phyloP scores from a whole-genome alignment of 805 yeast genomes.

The Schwanniomyces yamadae region DNA sequence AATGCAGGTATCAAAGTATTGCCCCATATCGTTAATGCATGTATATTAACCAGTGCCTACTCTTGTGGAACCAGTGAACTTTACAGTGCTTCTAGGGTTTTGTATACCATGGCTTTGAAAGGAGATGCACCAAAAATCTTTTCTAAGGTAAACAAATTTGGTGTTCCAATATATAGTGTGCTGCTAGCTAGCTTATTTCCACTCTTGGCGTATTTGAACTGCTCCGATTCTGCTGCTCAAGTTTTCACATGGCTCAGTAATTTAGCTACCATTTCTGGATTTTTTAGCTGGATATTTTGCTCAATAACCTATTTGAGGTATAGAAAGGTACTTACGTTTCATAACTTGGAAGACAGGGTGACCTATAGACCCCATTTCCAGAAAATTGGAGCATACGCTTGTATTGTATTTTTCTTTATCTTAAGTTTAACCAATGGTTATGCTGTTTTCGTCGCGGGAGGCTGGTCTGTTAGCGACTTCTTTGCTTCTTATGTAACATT shows the following conservation, averaged over 20 bases:
- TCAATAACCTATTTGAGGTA: constrained; percentile 60
- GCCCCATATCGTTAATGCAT: constrained; percentile 71
- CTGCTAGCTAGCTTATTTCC: constrained; percentile 13
- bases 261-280: constrained; percentile 67
- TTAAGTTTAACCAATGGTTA: constrained; percentile 65
- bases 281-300: constrained; percentile 59
- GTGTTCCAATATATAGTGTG: constrained; percentile 24
- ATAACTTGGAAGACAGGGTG: constrained; percentile 47
- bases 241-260: constrained; percentile 75
- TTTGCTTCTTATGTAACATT: constrained; percentile 71
- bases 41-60: constrained; percentile 71
- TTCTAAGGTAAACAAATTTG: constrained; percentile 11
- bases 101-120: constrained; percentile 20
- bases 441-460: constrained; percentile 63
- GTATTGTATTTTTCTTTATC: constrained; percentile 43
- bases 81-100: constrained; percentile 27
- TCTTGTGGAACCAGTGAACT: constrained; percentile 52
- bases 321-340: constrained; percentile 53
- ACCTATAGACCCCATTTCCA: constrained; percentile 52
- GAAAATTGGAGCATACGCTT: constrained; percentile 50
- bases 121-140: constrained; percentile 21
- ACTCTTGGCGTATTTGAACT: constrained; percentile 29
- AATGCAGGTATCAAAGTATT: constrained; percentile 51
- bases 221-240: constrained; percentile 54
- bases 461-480: constrained; percentile 63